Conservation (phyloP, 306 rosid species). For the Oxytropis ochrocephala region DNA sequence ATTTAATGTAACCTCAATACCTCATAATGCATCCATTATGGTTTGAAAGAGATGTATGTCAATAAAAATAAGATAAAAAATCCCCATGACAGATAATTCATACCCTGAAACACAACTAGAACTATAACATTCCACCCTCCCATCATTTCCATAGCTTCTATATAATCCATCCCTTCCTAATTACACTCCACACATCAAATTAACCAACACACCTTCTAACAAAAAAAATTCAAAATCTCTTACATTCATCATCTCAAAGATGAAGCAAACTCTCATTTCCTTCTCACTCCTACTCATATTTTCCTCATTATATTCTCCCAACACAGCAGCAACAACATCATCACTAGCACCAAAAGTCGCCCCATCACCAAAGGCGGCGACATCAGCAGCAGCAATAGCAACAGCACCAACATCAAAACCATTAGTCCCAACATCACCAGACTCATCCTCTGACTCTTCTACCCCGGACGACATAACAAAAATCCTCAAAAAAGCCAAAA, state of each 20-base stretch:
- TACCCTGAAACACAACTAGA: background rate
- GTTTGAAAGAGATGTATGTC: background rate
- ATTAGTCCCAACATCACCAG: slow-evolving; percentile 29
- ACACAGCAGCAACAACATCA: slow-evolving; percentile 3
- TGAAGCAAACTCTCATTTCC: slow-evolving; percentile 19
- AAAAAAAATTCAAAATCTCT: background rate
- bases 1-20: too few species aligned
- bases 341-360: slow-evolving; percentile 14
- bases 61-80: background rate
- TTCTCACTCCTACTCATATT: slow-evolving; percentile 11
- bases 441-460: slow-evolving; percentile 16
- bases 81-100: background rate
- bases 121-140: slow-evolving; percentile 15
- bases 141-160: background rate
- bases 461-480: slow-evolving; percentile 22
- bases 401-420: slow-evolving; percentile 27
- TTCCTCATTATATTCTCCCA: background rate
- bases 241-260: background rate
- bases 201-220: background rate
- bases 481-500: slow-evolving; percentile 32
- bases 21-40: too few species aligned
- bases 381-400: background rate
- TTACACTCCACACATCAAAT: background rate
- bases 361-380: background rate
- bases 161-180: slow-evolving; percentile 2